Percentiles rank a stretch among this genome's conserved stretches.
Evolutionary conservation across 352 stramenopile species (phyloP).

Genomic region (Globisporangium radiosum): DNA sequence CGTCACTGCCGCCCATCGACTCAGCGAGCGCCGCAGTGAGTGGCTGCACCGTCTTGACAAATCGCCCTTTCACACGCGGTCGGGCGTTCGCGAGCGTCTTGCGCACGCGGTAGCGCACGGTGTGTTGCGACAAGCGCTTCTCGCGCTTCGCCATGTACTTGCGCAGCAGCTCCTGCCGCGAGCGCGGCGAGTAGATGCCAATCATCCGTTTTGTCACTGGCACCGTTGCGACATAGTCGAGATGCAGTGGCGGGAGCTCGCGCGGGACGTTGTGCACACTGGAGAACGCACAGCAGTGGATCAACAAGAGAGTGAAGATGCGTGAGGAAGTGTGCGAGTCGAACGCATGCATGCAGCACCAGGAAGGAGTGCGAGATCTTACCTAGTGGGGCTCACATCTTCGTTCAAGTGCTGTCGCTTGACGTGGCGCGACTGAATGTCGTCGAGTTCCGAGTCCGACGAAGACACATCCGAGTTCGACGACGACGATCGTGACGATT

Average conservation of each 20-base stretch:
- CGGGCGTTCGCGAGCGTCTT: slow-evolving; percentile 77
- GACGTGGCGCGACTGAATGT: slow-evolving; percentile 7
- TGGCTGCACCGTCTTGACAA: slow-evolving; percentile 78
- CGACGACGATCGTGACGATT: not conserved
- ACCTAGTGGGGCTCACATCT: slow-evolving; percentile 61
- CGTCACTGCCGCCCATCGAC: slow-evolving; percentile 14
- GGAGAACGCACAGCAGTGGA: slow-evolving; percentile 26
- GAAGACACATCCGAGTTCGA: slow-evolving; percentile 13
- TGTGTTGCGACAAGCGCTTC: slow-evolving; percentile 66
- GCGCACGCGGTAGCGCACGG: slow-evolving; percentile 70
- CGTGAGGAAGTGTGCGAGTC: not conserved
- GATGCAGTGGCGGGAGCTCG: slow-evolving; percentile 32
- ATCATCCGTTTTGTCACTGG: slow-evolving; percentile 42
- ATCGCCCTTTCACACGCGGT: slow-evolving; percentile 70
- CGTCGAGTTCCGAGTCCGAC: slow-evolving; percentile 27
- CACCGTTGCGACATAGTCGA: slow-evolving; percentile 23
- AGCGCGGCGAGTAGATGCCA: slow-evolving; percentile 57
- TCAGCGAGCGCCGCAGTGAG: slow-evolving; percentile 59
- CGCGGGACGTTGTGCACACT: slow-evolving; percentile 44
- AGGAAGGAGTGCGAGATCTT: not conserved
- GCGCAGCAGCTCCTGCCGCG: slow-evolving; percentile 52
- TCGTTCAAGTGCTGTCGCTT: slow-evolving; percentile 16
- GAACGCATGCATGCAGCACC: not conserved
- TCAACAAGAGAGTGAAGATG: not conserved
- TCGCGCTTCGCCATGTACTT: slow-evolving; percentile 80